Conservation (phyloP, 2,329 filamentous ascomycete species). For the Aurifilum marmelostoma region DNA sequence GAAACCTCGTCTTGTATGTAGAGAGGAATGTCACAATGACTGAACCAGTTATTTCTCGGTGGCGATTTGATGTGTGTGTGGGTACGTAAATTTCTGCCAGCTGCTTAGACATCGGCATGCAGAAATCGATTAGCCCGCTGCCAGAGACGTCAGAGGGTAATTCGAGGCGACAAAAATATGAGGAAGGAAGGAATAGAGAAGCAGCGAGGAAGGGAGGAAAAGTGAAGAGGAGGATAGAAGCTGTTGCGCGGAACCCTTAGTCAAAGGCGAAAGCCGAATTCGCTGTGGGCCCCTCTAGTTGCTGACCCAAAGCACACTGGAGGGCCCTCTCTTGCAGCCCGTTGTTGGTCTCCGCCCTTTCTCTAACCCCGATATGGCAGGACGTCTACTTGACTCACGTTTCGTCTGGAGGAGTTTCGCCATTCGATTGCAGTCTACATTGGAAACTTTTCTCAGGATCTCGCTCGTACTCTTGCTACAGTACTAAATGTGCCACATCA, state of each 20-base stretch:
- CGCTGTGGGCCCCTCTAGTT: not conserved
- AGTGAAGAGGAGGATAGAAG: not conserved
- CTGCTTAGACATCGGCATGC: not conserved
- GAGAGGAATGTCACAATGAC: not conserved
- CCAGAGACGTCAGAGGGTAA: not conserved
- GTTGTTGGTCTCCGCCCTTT: not conserved
- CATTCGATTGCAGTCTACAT: too few species aligned
- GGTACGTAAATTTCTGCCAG: not conserved
- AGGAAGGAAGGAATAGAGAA: not conserved
- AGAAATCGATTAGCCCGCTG: not conserved
- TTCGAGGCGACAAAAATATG: not conserved
- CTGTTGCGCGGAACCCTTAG: not conserved
- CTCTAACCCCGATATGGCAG: not conserved
- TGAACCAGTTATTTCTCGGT: too few species aligned
- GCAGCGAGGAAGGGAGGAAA: not conserved
- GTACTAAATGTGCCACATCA: too few species aligned
- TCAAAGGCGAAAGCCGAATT: not conserved
- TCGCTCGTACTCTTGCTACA: too few species aligned
- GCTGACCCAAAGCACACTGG: not conserved
- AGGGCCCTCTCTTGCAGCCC: not conserved
- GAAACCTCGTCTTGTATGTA: not conserved
- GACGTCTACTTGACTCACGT: not conserved
- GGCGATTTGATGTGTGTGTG: not conserved
- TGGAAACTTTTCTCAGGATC: too few species aligned
- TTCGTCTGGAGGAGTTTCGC: too few species aligned